Base-by-base conservation (phyloP, 768 basidiomycete genomes). In the Collybiopsis confluens region DNA sequence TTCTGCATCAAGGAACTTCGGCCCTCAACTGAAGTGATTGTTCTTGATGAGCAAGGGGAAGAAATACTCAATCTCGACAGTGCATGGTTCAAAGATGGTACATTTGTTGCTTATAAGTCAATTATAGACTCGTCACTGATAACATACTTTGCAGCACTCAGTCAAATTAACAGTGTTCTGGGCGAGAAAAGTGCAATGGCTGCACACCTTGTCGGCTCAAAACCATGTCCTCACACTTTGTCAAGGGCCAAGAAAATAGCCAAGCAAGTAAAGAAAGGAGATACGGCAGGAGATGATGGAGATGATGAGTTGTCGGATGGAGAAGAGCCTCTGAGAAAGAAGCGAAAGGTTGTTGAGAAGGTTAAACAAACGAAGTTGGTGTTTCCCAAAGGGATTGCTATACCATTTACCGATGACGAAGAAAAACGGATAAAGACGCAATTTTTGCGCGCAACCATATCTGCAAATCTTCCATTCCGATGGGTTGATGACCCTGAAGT, bases 381-480 rank as follows among this genome's bases (percentile, higher is more conserved):
- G 35, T 52, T 43, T 24, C 52, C 48, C 41, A 50, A 54, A 36
- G 56, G 56, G 7, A 49, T 57, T 36, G 41, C 45, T 45, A 54
- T 57, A 8, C 56, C 52, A 9, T 58, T 58, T 54, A 40, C 5
- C 15, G 23, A 54, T 10, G n/a, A 40, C 16, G 20, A 58, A 37
- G 11, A 26, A 2, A 5, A 45, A 16, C 35, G 18, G 2, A 41
- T 58, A 7, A 2, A 50, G 7, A 45, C 44, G 23, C 54, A 58
- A 23, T 58, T 58, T 23, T 33, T 54, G 3, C 54, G 41, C 2
- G 55, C 58, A 10, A 56, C 55, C n/a, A 43, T 59, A 28, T 59
- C 58, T 7, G 55, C 58, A 36, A 58, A 56, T 36, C 51, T 56
- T 21, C 54, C 45, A 13, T 58, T 56, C 36, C 44, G 30, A 16